Percentiles rank a stretch among this genome's conserved stretches.
Conservation (phyloP, 495 filamentous ascomycete genomes). For the Podospora pseudoanserina region DNA sequence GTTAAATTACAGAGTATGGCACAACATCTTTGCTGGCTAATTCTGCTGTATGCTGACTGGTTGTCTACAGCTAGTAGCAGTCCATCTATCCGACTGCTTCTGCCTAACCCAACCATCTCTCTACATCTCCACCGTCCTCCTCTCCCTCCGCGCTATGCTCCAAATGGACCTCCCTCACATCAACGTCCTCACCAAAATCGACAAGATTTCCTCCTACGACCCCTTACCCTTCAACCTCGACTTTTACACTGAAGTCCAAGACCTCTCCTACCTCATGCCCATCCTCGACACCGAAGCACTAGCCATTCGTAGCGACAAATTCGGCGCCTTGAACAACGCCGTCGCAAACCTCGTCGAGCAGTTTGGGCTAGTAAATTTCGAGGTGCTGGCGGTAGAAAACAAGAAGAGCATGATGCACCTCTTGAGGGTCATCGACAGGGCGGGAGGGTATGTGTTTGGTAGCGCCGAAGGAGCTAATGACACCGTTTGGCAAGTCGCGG, state of each 20-base stretch:
- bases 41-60: constrained; percentile 13
- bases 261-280: constrained; percentile 78
- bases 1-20: constrained; percentile 78
- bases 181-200: constrained; percentile 96
- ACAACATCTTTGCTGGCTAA: constrained; percentile 16
- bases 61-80: constrained; percentile 67
- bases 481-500: constrained; percentile 88
- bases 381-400: constrained; percentile 93
- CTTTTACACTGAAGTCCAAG: constrained; percentile 97
- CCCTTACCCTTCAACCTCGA: constrained; percentile 89
- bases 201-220: constrained; percentile 74
- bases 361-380: constrained; percentile 84
- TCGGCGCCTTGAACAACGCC: constrained; percentile 75
- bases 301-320: constrained; percentile 65
- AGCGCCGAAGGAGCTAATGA: constrained; percentile 89
- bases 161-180: constrained; percentile 94
- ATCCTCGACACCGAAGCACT: constrained; percentile 59
- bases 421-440: constrained; percentile 80
- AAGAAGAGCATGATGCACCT: constrained; percentile 93
- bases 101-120: constrained; percentile 86
- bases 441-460: constrained; percentile 90
- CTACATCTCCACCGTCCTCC: constrained; percentile 88
- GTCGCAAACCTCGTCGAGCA: constrained; percentile 82
- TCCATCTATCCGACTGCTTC: constrained; percentile 90
- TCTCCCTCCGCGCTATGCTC: constrained; percentile 92